Conservation (phyloP, 108 stramenopile species). For the Seminavis robusta region DNA sequence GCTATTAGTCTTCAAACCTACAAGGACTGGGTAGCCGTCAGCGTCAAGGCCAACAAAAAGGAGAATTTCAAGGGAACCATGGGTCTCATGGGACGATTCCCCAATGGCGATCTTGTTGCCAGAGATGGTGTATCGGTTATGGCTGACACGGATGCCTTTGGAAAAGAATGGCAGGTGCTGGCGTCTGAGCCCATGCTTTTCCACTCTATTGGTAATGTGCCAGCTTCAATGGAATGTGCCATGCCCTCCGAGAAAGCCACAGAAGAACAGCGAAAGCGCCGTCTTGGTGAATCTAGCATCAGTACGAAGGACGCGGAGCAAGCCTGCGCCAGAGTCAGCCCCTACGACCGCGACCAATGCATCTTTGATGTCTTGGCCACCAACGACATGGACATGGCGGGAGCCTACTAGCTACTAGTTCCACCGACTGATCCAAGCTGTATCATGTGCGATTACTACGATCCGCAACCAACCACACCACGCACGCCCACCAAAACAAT, state of each 20-base stretch:
- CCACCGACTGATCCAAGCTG: too few species aligned
- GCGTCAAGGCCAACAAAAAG: too few species aligned
- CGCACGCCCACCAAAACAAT: too few species aligned
- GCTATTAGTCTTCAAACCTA: too few species aligned
- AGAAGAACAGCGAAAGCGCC: neutral
- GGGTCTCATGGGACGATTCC: slow-evolving; percentile 1
- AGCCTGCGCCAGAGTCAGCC: neutral
- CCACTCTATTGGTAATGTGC: neutral
- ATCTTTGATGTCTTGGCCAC: slow-evolving; percentile 8
- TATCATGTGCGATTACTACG: too few species aligned
- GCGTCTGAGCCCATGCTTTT: slow-evolving; percentile 3
- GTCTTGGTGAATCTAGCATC: slow-evolving; percentile 1
- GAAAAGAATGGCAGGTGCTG: slow-evolving; percentile 11
- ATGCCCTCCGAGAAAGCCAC: too few species aligned
- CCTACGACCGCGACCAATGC: neutral
- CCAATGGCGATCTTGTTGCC: neutral
- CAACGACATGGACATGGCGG: slow-evolving; percentile 4
- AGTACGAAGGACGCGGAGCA: neutral
- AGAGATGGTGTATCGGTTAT: slow-evolving; percentile 6
- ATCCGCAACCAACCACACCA: too few species aligned
- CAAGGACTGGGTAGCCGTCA: too few species aligned
- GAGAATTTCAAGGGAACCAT: too few species aligned
- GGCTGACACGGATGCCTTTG: slow-evolving; percentile 1
- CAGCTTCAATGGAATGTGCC: neutral
- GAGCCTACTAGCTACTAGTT: slow-evolving; percentile 6